These are phyloP conservation scores for Microsporum ferrugineum DNA, from an alignment of 2,329 filamentous ascomycete genomes.

Conservation along the genomic window DNA sequence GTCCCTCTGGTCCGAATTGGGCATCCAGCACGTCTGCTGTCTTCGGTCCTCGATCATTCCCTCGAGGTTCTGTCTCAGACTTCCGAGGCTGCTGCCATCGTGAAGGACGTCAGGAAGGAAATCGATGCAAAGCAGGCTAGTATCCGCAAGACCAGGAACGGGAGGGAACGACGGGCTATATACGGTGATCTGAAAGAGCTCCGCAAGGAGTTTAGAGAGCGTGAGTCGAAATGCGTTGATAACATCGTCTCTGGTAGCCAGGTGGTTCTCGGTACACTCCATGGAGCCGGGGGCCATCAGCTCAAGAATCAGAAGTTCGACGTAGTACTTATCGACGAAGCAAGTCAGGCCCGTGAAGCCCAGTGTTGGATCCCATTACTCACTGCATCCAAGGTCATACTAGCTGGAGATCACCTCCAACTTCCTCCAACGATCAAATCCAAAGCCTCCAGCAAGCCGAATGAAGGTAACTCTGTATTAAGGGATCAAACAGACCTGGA, in stretches of 20 bases:
- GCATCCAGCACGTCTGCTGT: slow-evolving; percentile 80
- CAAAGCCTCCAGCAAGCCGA: slow-evolving; percentile 28
- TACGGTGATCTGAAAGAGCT: slow-evolving; percentile 78
- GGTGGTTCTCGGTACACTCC: slow-evolving; percentile 83
- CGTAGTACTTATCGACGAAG: slow-evolving; percentile 91
- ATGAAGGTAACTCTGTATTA: slow-evolving; percentile 14
- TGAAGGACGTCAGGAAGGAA: slow-evolving; percentile 78
- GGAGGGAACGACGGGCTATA: slow-evolving; percentile 65
- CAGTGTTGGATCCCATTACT: slow-evolving; percentile 93
- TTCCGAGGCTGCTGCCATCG: slow-evolving; percentile 78
- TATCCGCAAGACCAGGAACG: slow-evolving; percentile 74
- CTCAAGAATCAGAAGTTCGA: slow-evolving; percentile 73
- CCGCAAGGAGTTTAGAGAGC: slow-evolving; percentile 74
- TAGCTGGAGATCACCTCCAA: slow-evolving; percentile 90
- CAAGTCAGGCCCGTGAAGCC: slow-evolving; percentile 86
- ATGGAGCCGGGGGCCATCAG: slow-evolving; percentile 80
- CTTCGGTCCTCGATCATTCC: slow-evolving; percentile 77
- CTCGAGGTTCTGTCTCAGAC: slow-evolving; percentile 84
- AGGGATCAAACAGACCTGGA: slow-evolving; percentile 40
- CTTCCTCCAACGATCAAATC: slow-evolving; percentile 91
- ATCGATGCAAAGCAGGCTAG: slow-evolving; percentile 87
- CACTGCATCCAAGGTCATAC: slow-evolving; percentile 67
- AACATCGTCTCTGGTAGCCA: slow-evolving; percentile 65
- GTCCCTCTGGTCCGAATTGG: slow-evolving; percentile 81
- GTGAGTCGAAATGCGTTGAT: slow-evolving; percentile 70